A percentile compares a stretch with the other conserved stretches of the same genome.
These are phyloP conservation scores for Leptomonas pyrrhocoris DNA, from an alignment of 208 protist species.

Conservation along the genomic window DNA sequence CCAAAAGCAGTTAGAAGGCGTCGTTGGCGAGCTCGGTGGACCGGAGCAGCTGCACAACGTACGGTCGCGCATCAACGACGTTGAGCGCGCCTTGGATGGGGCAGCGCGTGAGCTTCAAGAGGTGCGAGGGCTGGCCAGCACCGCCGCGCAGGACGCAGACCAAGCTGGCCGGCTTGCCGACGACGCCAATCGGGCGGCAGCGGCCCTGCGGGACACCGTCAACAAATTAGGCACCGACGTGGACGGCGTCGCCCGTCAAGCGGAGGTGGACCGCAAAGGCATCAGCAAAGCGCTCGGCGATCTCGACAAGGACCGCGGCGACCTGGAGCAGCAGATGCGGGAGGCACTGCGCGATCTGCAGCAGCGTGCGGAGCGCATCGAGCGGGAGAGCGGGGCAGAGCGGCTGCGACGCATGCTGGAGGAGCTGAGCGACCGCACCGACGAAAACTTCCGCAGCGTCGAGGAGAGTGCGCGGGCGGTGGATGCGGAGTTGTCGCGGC, in stretches of 20 bases:
- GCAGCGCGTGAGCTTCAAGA: conserved; percentile 51
- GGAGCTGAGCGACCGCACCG: conserved; percentile 80
- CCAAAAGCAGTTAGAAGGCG: conserved; percentile 50
- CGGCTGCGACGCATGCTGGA: conserved; percentile 67
- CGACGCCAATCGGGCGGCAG: conserved; percentile 41
- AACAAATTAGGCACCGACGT: conserved; percentile 36
- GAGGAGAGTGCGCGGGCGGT: conserved; percentile 80
- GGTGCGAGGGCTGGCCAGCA: conserved; percentile 26
- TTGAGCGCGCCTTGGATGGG: conserved; percentile 50
- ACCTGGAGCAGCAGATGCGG: conserved; percentile 47
- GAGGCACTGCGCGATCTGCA: conserved; percentile 56
- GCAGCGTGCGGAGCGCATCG: conserved; percentile 43
- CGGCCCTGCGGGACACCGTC: conserved; percentile 41
- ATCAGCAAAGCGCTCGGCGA: conserved; percentile 52
- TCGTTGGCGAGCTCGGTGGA: conserved; percentile 41
- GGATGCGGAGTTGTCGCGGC: conserved; percentile 65
- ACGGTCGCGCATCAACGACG: conserved; percentile 48
- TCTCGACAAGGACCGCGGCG: conserved; percentile 38
- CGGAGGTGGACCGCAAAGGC: conserved; percentile 39
- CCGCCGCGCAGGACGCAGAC: conserved; percentile 51
- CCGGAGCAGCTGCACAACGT: conserved; percentile 43
- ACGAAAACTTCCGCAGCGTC: conserved; percentile 84
- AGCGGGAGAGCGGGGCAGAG: conserved; percentile 46
- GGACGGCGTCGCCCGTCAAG: conserved; percentile 38
- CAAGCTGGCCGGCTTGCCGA: conserved; percentile 52